Evolutionary conservation across 2,329 filamentous ascomycete species (phyloP), one percentile per base, ranked within the genome.

Genomic region (Ilyonectria sp.): DNA sequence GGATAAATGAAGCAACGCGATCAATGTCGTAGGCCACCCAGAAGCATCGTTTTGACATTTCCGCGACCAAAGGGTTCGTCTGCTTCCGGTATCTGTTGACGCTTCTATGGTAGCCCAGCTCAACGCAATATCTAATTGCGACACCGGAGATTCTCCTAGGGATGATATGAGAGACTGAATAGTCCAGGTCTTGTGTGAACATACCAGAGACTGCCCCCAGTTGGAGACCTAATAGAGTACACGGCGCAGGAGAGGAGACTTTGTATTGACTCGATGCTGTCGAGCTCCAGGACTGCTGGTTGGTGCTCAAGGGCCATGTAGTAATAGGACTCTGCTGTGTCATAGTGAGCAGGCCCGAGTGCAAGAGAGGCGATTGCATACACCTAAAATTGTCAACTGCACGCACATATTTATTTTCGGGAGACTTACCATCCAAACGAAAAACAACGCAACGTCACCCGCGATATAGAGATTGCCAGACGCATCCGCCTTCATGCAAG

Each of bases 11-110:
- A 31, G 69, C 69, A 8, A 70, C 69, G 1, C 69, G 57, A 21
- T 70, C 67, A 15, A 70, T 69, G 53, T 69, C 69, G 11, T 70
- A 70, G 5, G 69, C 69, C 13, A 69, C 69, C 67, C 69, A 70
- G 35, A 70, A 69, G 29, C 69, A 70, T 31, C 69, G 31, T n/a
- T 68, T 71, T 2, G 69, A 71, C 47, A 71, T 71, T 21, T 71
- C 69, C 2, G 69, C 68, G 6, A 70, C 60, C 0, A 71, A 40
- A 4, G 69, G 68, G n/a, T 71, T 71, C 2, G 69, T 65, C 13
- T 71, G 67, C 23, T 65, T 65, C 26, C 69, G 69, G 9, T 70
- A 71, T n/a, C 52, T 58, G 7, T 63, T 66, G 6, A 67, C 69
- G 21, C 69, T 70, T 46, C 69, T 23, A 17, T 70, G 69, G 6